Conservation (phyloP, 495 filamentous ascomycete species). For the Aspergillus sclerotioniger region DNA sequence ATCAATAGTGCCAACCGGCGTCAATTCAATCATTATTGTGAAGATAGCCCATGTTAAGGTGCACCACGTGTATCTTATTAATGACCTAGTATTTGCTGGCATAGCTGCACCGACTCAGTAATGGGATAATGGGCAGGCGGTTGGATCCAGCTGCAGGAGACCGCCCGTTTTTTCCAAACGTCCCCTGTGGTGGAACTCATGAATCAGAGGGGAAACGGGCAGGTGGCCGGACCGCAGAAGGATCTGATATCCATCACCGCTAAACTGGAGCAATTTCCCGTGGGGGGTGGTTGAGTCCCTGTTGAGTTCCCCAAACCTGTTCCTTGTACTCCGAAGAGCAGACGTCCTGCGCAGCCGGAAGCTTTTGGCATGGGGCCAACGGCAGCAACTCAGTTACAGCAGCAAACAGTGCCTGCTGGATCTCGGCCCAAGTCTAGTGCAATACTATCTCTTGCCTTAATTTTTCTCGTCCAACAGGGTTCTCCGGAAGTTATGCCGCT, state of each 20-base stretch:
- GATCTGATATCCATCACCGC: background rate
- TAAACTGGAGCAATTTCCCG: background rate
- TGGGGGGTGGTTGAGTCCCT: background rate
- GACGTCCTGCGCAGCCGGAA: background rate
- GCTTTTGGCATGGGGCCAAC: background rate
- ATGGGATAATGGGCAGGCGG: slow-evolving; percentile 3
- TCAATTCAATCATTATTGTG: slow-evolving; percentile 9
- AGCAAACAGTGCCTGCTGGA: slow-evolving; percentile 21
- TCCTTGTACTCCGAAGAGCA: background rate
- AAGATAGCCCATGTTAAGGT: slow-evolving; percentile 1
- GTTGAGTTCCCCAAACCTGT: background rate
- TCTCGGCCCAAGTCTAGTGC: slow-evolving; percentile 10
- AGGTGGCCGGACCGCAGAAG: background rate
- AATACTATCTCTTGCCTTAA: slow-evolving; percentile 13
- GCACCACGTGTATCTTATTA: slow-evolving; percentile 25
- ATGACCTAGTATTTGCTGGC: background rate
- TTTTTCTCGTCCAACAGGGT: slow-evolving; percentile 30
- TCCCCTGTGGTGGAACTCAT: slow-evolving; percentile 40
- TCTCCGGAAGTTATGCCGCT: slow-evolving; percentile 39
- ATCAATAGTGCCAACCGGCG: slow-evolving; percentile 1
- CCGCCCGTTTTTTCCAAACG: slow-evolving; percentile 38
- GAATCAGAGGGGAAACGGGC: slow-evolving; percentile 9
- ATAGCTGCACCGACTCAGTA: background rate
- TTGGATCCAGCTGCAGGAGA: slow-evolving; percentile 35
- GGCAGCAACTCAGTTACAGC: background rate